These are phyloP conservation scores for Yarrowia sp. DNA, from an alignment of 805 yeast species.

Conservation along the genomic window DNA sequence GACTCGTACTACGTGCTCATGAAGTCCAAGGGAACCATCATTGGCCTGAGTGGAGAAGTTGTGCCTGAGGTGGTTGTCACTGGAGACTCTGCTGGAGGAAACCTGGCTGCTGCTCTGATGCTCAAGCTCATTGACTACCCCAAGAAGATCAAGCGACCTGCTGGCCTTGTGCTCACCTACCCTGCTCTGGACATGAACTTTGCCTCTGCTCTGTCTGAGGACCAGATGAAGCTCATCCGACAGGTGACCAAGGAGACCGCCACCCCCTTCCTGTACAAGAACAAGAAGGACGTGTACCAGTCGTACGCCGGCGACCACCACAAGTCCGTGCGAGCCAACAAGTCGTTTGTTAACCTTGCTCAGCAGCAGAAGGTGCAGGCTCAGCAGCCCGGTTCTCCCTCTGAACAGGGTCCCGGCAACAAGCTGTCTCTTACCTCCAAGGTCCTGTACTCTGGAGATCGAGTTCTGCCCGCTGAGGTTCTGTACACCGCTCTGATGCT, in stretches of 20 bases:
- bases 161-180: conserved; percentile 45
- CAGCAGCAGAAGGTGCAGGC: conserved; percentile 19
- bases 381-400: conserved; percentile 12
- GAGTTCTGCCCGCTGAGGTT: conserved; percentile 47
- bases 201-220: conserved; percentile 44
- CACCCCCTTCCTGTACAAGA: conserved; percentile 40
- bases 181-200: conserved; percentile 48
- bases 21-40: conserved; percentile 40
- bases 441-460: conserved; percentile 46
- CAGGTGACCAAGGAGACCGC: conserved; percentile 43
- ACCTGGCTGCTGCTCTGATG: conserved; percentile 48
- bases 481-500: conserved; percentile 45
- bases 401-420: conserved; percentile 32
- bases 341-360: conserved; percentile 19
- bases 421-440: conserved; percentile 47
- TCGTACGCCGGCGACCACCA: conserved; percentile 33
- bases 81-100: conserved; percentile 59
- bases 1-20: conserved; percentile 46
- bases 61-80: conserved; percentile 51
- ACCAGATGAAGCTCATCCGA: conserved; percentile 45
- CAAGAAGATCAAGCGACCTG: conserved; percentile 42
- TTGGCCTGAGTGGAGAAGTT: conserved; percentile 40
- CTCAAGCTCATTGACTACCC: conserved; percentile 43
- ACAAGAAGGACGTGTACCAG: conserved; percentile 43
- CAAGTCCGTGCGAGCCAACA: conserved; percentile 2